These are phyloP conservation scores for Hanseniaspora taiwanica DNA, from an alignment of 805 yeast genomes.

Conservation along the genomic window DNA sequence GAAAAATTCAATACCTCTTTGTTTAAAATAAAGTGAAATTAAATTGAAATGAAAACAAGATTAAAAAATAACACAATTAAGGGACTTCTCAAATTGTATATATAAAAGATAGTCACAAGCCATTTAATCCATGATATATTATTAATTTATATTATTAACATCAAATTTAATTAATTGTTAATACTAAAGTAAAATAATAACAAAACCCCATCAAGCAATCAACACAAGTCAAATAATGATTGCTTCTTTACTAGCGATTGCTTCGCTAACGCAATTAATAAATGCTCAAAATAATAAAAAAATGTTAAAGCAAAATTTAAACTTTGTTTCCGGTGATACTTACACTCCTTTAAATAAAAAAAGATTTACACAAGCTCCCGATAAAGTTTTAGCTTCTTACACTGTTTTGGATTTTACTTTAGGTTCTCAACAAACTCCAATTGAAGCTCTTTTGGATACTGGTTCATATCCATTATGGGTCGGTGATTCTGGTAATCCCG, in stretches of 20 bases:
- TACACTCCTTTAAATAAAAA: not conserved
- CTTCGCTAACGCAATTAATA: slow-evolving; percentile 1
- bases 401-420: slow-evolving; percentile 2
- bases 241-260: not conserved
- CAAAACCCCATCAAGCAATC: no score
- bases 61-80: not conserved
- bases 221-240: not conserved
- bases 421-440: slow-evolving; percentile 2
- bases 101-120: no score
- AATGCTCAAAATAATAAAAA: not conserved
- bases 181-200: not conserved
- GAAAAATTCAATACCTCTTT: not conserved
- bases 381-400: slow-evolving; percentile 3
- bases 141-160: not conserved
- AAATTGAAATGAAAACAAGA: not conserved
- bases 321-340: not conserved
- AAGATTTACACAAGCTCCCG: not conserved
- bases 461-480: slow-evolving; percentile 6
- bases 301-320: not conserved
- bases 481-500: slow-evolving; percentile 2
- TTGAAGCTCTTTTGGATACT: slow-evolving; percentile 5
- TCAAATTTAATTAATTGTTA: not conserved
- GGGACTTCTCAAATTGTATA: no score
- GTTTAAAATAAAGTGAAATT: no score
- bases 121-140: no score